Base-by-base conservation (phyloP, 1,284 basidiomycete genomes). In the Sanghuangporus sanghuang region DNA sequence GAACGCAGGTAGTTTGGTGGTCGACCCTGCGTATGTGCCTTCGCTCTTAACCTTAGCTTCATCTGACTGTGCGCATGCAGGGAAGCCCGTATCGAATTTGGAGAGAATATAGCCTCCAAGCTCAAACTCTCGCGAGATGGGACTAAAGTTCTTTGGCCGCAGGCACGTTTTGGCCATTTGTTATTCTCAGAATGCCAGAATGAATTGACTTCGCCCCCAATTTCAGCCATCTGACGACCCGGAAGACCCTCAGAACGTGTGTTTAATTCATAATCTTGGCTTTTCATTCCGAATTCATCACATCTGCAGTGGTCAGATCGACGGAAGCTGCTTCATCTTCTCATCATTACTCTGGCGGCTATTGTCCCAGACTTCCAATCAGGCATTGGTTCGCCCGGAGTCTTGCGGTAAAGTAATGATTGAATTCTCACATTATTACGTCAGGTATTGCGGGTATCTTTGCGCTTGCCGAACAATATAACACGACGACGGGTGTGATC, bases 321-420 rank as follows among this genome's bases (percentile, higher is more conserved):
- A 42, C 75, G 76, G 49, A 89, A 88, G 73, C 77, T 78, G 48
- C 62, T 86, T 2, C 83, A 84, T 61, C 73, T 89, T 32, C 66
- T 84, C 44, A 84, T 88, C 64, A 77, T 86, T 62, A 87, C 86
- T 0, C 70, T 88, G 42, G 85, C 87, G 8, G 84, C 87, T 2
- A 82, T 89, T 46, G 81, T 87, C 9, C 87, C 87, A 0, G 87
- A 88, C 68, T 88, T 89, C 66, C 84, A 86, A 67, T 87, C 85
- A 12, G 85, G 83, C 0, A 85, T 86, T 65, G 85, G 86, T 85
- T 27, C 59, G 77, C 60, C 9, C 9, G 44, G 12, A 23, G 6
- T 39, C 14, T 32, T 21, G 32, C 46, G 14, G 36, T 16, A 16
- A 18, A 63, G 57, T 12, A 40, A 60, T 11, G 52, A 14, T 35